phyloP scores from a whole-genome alignment of 176 grass and related monocot genomes.

The Paspalum vaginatum region DNA sequence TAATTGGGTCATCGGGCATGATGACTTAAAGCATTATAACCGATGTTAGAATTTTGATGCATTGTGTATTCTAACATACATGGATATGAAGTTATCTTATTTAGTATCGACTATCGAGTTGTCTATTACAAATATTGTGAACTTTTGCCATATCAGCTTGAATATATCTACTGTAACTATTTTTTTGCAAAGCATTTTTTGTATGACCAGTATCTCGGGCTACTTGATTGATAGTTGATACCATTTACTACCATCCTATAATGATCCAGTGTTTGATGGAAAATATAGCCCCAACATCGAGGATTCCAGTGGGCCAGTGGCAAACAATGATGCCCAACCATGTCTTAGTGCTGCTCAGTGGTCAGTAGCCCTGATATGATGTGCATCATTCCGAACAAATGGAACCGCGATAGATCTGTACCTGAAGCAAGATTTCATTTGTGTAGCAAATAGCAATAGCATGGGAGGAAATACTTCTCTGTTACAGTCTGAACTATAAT shows the following conservation, averaged over 20 bases:
- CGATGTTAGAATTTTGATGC: neutral
- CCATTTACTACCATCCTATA: neutral
- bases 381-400: neutral
- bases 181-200: constrained; percentile 16
- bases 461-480: neutral
- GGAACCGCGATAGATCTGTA: neutral
- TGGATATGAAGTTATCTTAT: neutral
- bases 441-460: neutral
- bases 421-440: neutral
- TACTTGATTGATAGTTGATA: neutral
- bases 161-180: neutral
- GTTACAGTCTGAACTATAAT: neutral
- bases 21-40: neutral
- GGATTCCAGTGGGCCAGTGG: neutral
- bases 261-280: neutral
- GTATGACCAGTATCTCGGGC: neutral
- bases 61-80: neutral
- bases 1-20: neutral
- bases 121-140: neutral
- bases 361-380: neutral
- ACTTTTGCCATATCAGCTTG: neutral
- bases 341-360: neutral
- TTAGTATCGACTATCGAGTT: neutral
- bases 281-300: neutral
- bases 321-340: neutral